Base-by-base conservation (phyloP, 192 early-diverging fungal genomes). In the Coemansia sp. region DNA sequence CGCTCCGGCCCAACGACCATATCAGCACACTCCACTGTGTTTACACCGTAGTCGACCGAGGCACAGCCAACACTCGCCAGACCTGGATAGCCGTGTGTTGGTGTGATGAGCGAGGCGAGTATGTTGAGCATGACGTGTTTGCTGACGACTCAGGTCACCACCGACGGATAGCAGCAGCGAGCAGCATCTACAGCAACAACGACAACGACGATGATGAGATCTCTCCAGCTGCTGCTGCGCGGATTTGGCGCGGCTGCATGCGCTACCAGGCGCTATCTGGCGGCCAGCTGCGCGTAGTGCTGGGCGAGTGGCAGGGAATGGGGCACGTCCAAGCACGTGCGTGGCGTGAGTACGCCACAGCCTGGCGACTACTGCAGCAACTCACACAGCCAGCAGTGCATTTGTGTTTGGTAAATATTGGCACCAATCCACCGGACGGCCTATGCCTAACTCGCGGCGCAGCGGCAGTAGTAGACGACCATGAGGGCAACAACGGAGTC, bases 61-160 rank as follows among this genome's bases (percentile, higher is more conserved):
- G 9, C 19, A 17, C 9, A 2, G n/a, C 19, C 46, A 48, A 48
- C 8, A 21, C 2, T 48, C 57, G 38, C 41, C 25, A 23, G 51
- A 29, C 27, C 9, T 78, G 80, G 80, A n/a, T 78, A 2, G 76
- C 67, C 5, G 76, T 75, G 4, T 83, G 76, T 48, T 83, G 69
- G 72, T 83, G 80, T 67, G 80, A 83, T 60, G 80, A 83, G 73
- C 80, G 76, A n/a, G 79, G 75, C 38, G 80, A 83, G 73, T 83
- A 75, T 27, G 67, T 78, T 34, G 75, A 77, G 44, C 80, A 83
- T 55, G 73, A 68, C 29, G 65, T 72, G 25, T 73, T 83, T 50
- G 50, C 61, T 14, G 58, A 63, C n/a, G 8, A 44, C 37, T 7
- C 25, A 23, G 34, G 41, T n/a, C 17, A 25, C 37, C 15, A 8